Base-by-base conservation (phyloP, 192 early-diverging fungal species). In the Podila epicladia region DNA sequence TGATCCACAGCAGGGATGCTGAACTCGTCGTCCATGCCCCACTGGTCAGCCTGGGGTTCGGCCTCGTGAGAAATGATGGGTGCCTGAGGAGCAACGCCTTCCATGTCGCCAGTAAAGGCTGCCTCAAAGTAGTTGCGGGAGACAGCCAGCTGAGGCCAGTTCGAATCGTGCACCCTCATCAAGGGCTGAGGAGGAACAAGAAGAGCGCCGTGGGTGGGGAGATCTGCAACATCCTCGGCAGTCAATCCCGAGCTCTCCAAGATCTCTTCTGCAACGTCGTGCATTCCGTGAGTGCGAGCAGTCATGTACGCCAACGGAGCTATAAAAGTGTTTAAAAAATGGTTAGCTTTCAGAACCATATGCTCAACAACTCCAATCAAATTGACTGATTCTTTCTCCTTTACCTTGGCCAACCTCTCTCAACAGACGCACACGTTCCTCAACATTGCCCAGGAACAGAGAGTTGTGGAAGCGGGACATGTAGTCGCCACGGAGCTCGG, bases 401-500 rank as follows among this genome's bases (percentile, higher is more conserved):
- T 88, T 79, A 93, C 90, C 82, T 87, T 98, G 97, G 11, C 96
- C 96, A 66, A 94, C 89, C 31, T 98, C 97, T 57, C 90, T 87
- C 58, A 98, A 83, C 26, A 96, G 73, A 17, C 88, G 86, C 45
- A 98, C 82, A 45, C 98, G 97, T 65, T 98, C 97, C 64, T 97
- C 94, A 35, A 96, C 89, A 76, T 98, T 94, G 49, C 97, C 97
- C 19, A 98, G 83, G 68, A 94, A 97, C 17, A 98, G 79, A 7
- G 97, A 89, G 73, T 97, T 96, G 72, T 99, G 97, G 83, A 96
- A 95, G 32, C 95, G 93, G 35, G 95, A 92, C 94, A 96, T 94
- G 62, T 86, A 71, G 75, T 98, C 94, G 33, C 92, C 91, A 33
- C 95, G 89, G 53, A 92, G 88, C 73, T 96, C 91, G 1, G 97